Conservation (phyloP, 2,329 filamentous ascomycete genomes). For the Pseudocercospora macadamiae region DNA sequence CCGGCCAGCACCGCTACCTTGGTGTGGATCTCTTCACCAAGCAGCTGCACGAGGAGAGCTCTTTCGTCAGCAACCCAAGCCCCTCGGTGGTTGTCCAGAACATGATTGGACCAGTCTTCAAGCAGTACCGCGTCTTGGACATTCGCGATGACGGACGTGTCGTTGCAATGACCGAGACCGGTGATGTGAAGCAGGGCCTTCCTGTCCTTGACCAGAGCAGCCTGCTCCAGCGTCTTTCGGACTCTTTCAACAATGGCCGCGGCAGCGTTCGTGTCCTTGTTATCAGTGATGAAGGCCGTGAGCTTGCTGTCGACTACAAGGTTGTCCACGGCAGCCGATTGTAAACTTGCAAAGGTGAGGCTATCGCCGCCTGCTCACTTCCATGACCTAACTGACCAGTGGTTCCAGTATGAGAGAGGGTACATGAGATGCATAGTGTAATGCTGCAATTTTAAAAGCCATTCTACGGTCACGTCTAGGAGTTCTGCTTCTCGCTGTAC, state of each 20-base stretch:
- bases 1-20: constrained; percentile 98
- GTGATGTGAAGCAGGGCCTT: constrained; percentile 95
- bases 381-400: constrained; percentile 7
- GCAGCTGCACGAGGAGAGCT: constrained; percentile 98
- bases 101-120: constrained; percentile 99
- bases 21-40: constrained; percentile 99
- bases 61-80: constrained; percentile 94
- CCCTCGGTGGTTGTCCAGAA: constrained; percentile 98
- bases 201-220: constrained; percentile 93
- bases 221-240: constrained; percentile 77
- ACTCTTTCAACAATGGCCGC: constrained; percentile 87
- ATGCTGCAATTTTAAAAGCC: constrained; percentile 22
- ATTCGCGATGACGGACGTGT: constrained; percentile 80
- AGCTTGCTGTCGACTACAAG: constrained; percentile 99
- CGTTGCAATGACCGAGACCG: constrained; percentile 98
- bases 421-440: constrained; percentile 24
- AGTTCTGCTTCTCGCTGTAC: constrained; percentile 26
- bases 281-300: constrained; percentile 87
- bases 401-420: constrained; percentile 13
- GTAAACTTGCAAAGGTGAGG: constrained; percentile 45
- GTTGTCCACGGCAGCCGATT: constrained; percentile 79
- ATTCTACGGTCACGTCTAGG: constrained; percentile 10
- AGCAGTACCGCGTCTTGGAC: constrained; percentile 99
- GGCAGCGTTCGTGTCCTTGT: constrained; percentile 94
- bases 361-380: neutral